A percentile compares a stretch with the other conserved stretches of the same genome.
Evolutionary conservation across 768 basidiomycete genomes (phyloP).

Genomic region (Polyporus arcularius): DNA sequence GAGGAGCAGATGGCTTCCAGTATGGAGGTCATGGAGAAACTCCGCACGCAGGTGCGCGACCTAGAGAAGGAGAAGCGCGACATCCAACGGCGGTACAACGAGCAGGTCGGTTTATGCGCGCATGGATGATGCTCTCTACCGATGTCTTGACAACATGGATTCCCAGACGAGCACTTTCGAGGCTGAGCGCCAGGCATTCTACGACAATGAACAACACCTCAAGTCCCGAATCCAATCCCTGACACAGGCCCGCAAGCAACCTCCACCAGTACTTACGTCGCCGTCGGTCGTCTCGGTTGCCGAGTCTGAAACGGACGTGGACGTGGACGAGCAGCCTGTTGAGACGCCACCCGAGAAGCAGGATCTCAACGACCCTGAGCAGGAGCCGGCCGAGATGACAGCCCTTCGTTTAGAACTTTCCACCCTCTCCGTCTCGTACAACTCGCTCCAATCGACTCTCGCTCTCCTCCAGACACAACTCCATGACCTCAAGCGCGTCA

Average conservation of each 20-base stretch:
- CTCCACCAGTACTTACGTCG: constrained; percentile 32
- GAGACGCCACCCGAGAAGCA: constrained; percentile 38
- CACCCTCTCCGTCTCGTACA: constrained; percentile 82
- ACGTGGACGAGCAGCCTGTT: constrained; percentile 48
- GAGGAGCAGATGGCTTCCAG: constrained; percentile 82
- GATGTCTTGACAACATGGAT: constrained; percentile 16
- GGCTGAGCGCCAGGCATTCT: constrained; percentile 88
- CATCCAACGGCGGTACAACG: constrained; percentile 78
- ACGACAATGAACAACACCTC: constrained; percentile 92
- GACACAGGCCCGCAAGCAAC: constrained; percentile 61
- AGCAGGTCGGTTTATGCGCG: constrained; percentile 59
- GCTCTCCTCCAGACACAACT: constrained; percentile 85
- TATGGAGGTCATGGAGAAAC: constrained; percentile 81
- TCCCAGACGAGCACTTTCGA: constrained; percentile 83
- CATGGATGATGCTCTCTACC: constrained; percentile 1
- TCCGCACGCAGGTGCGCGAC: constrained; percentile 78
- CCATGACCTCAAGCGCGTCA: constrained; percentile 84
- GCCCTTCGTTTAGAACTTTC: constrained; percentile 81
- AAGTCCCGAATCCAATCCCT: constrained; percentile 88
- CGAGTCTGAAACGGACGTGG: constrained; percentile 37
- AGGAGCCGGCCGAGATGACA: constrained; percentile 87
- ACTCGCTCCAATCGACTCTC: constrained; percentile 81
- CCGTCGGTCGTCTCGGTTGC: constrained; percentile 29
- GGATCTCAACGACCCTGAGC: constrained; percentile 62
- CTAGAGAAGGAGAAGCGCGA: constrained; percentile 90